Evolutionary conservation across 495 filamentous ascomycete genomes (phyloP), one percentile per base, ranked within the genome.

Genomic region (Letharia columbiana): DNA sequence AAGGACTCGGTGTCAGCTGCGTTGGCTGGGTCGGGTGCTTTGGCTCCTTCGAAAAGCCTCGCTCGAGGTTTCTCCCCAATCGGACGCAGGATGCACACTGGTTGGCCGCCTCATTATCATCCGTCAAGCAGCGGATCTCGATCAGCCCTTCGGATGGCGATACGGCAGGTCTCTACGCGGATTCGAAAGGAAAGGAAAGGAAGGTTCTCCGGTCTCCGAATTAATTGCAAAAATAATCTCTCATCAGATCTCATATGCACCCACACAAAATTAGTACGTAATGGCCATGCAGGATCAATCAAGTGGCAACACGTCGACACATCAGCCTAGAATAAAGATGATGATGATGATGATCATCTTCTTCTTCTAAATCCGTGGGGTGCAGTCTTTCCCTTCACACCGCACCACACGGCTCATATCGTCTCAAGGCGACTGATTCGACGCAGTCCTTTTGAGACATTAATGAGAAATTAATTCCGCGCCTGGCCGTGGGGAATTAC

Each of bases 101-200:
- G 60, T 59, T 47, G 41, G 63, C 54, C 23, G 63, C 63, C 63
- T 65, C 63, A 65, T 65, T 40, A 45, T 37, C 56, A 37, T 44
- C 3, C 31, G 28, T 62, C 10, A 28, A 56, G 42, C 33, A 39
- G 20, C 12, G 39, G 23, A 20, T 64, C 33, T 35, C n/a, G n/a
- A 31, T 31, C 49, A 52, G 49, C 49, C 49, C 20, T 10, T 18
- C 44, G 44, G 44, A 45, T 49, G 20, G 20, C 17, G 5, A 49
- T 8, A 23, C 44, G 44, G 44, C 44, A 18, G 45, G 47, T 54
- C 50, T 54, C 50, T 3, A 31, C 50, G 50, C 50, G 50, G 23
- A 4, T 52, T 52, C 9, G n/a, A 28, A 28, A 52, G 49, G n/a
- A n/a, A 52, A 28, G 49, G 8, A 28, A 28, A 52, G 49, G n/a